Evolutionary conservation across 106 monocot genomes (phyloP), one percentile per base, ranked within the genome.

Genomic region (Dendrobium catenatum): DNA sequence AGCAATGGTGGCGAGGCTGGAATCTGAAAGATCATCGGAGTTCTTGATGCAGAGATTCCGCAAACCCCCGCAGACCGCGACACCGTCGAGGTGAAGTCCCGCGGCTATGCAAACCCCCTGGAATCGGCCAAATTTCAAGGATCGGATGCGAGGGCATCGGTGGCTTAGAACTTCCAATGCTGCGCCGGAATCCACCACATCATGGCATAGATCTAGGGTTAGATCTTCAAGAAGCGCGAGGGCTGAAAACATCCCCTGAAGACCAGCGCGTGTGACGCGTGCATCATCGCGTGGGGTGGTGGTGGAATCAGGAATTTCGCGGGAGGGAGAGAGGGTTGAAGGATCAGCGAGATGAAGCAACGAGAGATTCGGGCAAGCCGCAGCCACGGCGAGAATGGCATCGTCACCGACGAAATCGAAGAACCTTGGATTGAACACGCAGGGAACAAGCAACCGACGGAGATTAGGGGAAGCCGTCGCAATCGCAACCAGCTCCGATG

Each of bases 11-110:
- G 73, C 70, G n/a, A 99, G 85, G 31, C 90, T 77, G 40, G 91
- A 37, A 22, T 99, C 95, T 18, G 93, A 85, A 42, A 99, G 82
- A 80, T 99, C 95, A 6, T 49, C 78, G 6, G 86, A 91, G 46
- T 90, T 85, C 83, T 88, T 91, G n/a, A 99, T 75, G 70, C 82
- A 87, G 10, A 99, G 86, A 16, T 80, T 77, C 78, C 73, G 79
- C 85, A 99, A 43, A 17, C 87, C 86, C 13, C 95, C 95, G 44
- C 93, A 93, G 48, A 91, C 83, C 5, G 99, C 80, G 41, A 99
- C 85, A 31, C 99, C 98, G 78, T 98, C 94, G 27, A 98, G 84
- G 79, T 98, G 93, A 76, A 93, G 80, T 51, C 93, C 91, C 0
- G 82, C 79, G 17, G 92, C 99, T 66, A 46, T 85, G 75, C 95